Base-by-base conservation (phyloP, 192 early-diverging fungal species). In the Cetraspora pellucida region DNA sequence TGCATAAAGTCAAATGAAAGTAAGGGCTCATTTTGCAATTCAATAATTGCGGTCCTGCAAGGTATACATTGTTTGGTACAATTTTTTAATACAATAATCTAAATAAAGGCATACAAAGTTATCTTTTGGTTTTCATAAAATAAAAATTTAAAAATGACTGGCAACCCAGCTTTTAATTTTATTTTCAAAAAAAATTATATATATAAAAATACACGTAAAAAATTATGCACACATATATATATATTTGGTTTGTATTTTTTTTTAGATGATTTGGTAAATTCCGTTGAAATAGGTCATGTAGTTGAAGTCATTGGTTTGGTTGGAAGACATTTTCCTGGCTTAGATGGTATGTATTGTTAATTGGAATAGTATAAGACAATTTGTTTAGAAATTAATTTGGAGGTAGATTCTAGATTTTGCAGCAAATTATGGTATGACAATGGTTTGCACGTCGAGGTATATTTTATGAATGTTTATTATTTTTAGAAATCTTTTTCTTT, bases 401-500 rank as follows among this genome's bases (percentile, higher is more conserved):
- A 16, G 25, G 16, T n/a, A 67, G 65, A 46, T 49, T n/a, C 16
- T 5, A 67, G 13, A 67, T 67, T 46, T 67, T 67, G 65, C 14
- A 27, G 43, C 47, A 67, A n/a, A 25, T 67, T 11, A 21, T 67
- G 37, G 65, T 47, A 57, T 58, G 70, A 72, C 44, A 72, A 54
- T 17, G 70, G 70, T 37, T 54, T 57, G 30, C 70, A 72, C 7
- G 37, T 72, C 13, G 54, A 72, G 55, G 70, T 57, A 58, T n/a
- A 37, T 23, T 57, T n/a, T 28, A 30, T 72, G 23, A n/a, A 0
- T 16, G 49, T 27, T 72, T 58, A 30, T 31, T 37, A 37, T 37
- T 37, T 37, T 37, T 37, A 2, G 37, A 37, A 37, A 54, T 49
- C n/a, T 28, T 69, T 13, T 30, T 16, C 0, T 43, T 37, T 31